Evolutionary conservation across 139 green algal genomes (phyloP).

Genomic region (Chlorella sp.): DNA sequence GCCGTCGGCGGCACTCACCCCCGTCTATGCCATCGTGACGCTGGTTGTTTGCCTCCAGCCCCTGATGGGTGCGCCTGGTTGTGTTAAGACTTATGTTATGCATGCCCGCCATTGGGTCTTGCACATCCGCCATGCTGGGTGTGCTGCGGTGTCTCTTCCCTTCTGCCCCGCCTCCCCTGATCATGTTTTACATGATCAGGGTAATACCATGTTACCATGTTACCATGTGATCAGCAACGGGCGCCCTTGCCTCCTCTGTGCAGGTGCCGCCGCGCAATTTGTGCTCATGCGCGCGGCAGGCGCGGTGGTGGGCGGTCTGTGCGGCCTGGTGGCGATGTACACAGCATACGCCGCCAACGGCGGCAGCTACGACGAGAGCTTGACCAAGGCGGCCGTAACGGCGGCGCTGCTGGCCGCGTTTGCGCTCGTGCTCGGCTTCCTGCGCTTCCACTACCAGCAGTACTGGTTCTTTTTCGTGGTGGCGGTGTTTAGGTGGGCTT

Average conservation of each 20-base stretch:
- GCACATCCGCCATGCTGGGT: not conserved
- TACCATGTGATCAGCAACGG: not conserved
- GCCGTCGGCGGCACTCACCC: not conserved
- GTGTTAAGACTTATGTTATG: not conserved
- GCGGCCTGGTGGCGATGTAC: constrained; percentile 24
- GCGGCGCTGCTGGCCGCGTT: not conserved
- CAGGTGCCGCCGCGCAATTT: constrained; percentile 23
- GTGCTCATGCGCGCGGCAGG: constrained; percentile 24
- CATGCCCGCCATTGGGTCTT: not conserved
- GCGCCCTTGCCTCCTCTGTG: not conserved
- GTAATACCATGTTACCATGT: too few relatives aligned
- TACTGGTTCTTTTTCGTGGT: constrained; percentile 36
- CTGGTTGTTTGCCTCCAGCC: constrained; percentile 32
- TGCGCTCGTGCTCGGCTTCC: constrained; percentile 8
- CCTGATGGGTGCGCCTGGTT: constrained; percentile 17
- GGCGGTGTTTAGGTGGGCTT: constrained; percentile 24
- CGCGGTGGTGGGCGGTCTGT: constrained; percentile 13
- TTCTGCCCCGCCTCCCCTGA: too few relatives aligned
- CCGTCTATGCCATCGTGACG: constrained; percentile 28
- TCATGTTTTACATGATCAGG: too few relatives aligned
- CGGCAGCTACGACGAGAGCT: not conserved
- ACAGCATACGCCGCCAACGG: constrained; percentile 27
- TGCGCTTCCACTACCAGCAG: constrained; percentile 16
- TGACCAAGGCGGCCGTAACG: constrained; percentile 32
- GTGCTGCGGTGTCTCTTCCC: too few relatives aligned